Base-by-base conservation (phyloP, 1,284 basidiomycete species). In the Termitomyces sp. region DNA sequence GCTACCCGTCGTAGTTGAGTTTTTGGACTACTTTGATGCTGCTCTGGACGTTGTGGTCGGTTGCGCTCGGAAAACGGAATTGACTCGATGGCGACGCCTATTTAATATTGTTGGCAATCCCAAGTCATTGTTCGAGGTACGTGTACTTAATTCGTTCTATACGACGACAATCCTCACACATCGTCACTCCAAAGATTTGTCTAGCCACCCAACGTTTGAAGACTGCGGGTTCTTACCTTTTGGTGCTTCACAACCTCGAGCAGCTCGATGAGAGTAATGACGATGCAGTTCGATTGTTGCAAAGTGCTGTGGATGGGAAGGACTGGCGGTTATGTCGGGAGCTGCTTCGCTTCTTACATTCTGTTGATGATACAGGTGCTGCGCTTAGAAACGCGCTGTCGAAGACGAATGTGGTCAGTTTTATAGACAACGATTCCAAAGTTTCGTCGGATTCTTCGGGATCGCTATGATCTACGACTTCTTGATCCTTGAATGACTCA, bases 31-130 rank as follows among this genome's bases (percentile, higher is more conserved):
- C 68, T 99, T 98, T 67, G 88, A 93, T 56, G 87, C 84, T 51
- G 83, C 90, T 3, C 74, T 98, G 52, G 92, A 97, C 58, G 94
- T 99, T 4, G 92, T 99, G 1, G 96, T 98, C 7, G 88, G 91
- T 5, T 98, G 96, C 66, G 97, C 97, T 7, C 80, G 97, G 47
- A 99, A 99, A 75, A 99, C 94, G 3, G 97, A 99, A 70, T 84
- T 96, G 64, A 88, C 91, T 5, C 76, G 91, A 45, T 99, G 97
- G 97, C 81, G 80, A 34, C 81, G 87, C 56, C 73, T 99, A 24
- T 99, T 99, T 67, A 85, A 84, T 54, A 80, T 92, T 15, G 94
- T 97, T 4, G 97, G 97, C 1, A 88, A 86, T 61, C 96, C 97
- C 0, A 86, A 92, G 63, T 76, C 80, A 1, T 75, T 99, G n/a